Evolutionary conservation across 495 filamentous ascomycete genomes (phyloP).

Genomic region (Melanomma pulvis-pyrius): DNA sequence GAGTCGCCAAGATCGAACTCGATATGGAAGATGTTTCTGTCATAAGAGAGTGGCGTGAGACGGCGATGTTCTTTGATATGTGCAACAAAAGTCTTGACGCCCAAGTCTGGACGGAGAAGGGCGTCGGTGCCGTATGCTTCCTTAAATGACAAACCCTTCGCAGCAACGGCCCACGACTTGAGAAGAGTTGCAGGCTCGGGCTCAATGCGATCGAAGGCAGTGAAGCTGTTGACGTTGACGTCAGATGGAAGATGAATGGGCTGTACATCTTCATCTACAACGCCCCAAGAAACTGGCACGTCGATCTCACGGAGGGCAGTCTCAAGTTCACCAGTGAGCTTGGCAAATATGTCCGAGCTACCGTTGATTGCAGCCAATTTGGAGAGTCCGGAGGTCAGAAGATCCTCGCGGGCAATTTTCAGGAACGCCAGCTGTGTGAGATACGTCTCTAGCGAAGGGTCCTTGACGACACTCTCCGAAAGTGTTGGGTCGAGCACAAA

Average conservation of each 20-base stretch:
- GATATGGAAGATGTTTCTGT: constrained; percentile 99
- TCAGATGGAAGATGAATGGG: constrained; percentile 57
- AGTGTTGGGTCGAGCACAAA: constrained; percentile 71
- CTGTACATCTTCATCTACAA: constrained; percentile 61
- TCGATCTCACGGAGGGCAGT: constrained; percentile 71
- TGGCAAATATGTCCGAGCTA: constrained; percentile 59
- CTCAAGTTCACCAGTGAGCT: constrained; percentile 66
- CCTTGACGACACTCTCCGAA: constrained; percentile 65
- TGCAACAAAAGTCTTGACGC: constrained; percentile 82
- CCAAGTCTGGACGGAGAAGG: constrained; percentile 79
- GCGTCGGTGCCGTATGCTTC: constrained; percentile 81
- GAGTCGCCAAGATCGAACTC: constrained; percentile 93
- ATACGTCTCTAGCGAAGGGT: constrained; percentile 57
- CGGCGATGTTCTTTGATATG: constrained; percentile 93
- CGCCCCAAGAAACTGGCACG: constrained; percentile 77
- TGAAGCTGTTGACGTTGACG: constrained; percentile 78
- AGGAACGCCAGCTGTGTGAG: constrained; percentile 81
- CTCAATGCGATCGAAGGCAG: constrained; percentile 76
- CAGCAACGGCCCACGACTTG: constrained; percentile 75
- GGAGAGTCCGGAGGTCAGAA: constrained; percentile 54
- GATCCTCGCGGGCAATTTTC: constrained; percentile 65
- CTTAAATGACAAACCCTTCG: constrained; percentile 89
- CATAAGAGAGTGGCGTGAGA: constrained; percentile 84
- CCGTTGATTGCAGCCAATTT: constrained; percentile 62
- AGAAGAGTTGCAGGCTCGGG: constrained; percentile 66